Conservation (phyloP, 2,329 filamentous ascomycete species). For the Phaeosphaeriaceae sp. region DNA sequence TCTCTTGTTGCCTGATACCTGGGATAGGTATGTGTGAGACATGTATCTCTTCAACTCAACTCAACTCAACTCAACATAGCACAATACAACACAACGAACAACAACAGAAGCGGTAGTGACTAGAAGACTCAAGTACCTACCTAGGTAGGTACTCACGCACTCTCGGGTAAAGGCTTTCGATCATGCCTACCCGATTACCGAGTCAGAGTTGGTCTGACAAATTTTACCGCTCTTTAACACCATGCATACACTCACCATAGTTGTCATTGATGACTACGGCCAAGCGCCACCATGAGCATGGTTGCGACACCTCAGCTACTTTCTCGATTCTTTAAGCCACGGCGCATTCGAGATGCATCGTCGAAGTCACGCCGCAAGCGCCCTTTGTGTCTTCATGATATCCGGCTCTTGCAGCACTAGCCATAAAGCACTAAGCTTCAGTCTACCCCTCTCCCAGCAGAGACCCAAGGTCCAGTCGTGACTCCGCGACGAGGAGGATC, state of each 20-base stretch:
- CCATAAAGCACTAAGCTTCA: neutral
- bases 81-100: no score
- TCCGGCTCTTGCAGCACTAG: slow-evolving; percentile 3
- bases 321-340: slow-evolving; percentile 3
- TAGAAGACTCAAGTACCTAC: no score
- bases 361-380: slow-evolving; percentile 1
- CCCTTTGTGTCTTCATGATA: slow-evolving; percentile 3
- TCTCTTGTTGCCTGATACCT: no score
- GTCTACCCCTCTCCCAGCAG: neutral
- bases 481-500: slow-evolving; percentile 1
- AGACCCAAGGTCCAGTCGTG: neutral
- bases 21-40: no score
- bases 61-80: no score
- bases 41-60: no score
- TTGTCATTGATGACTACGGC: neutral
- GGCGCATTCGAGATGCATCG: neutral
- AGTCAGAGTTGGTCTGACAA: neutral
- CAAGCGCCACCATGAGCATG: slow-evolving; percentile 3
- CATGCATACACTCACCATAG: neutral
- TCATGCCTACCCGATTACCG: neutral
- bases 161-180: no score
- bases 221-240: neutral
- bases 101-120: no score
- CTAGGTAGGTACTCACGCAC: no score
- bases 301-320: neutral